Base-by-base conservation (phyloP, 2,329 filamentous ascomycete species). In the Microcera coccophila region DNA sequence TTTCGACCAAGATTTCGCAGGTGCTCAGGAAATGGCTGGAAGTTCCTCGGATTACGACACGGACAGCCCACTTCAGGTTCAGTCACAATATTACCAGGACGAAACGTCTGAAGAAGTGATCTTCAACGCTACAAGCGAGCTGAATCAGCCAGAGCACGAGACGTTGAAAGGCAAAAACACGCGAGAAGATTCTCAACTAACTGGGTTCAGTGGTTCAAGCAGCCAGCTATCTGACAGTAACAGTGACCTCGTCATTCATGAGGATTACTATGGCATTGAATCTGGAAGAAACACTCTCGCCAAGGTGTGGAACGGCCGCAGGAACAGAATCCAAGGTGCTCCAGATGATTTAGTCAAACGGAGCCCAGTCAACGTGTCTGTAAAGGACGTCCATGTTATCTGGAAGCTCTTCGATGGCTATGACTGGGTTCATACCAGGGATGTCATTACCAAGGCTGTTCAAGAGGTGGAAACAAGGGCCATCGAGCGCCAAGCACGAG, bases 351-450 rank as follows among this genome's bases (percentile, higher is more conserved):
- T 84, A 48, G 71, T 83, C 8, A 73, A 75, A 29, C 74, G 74
- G 40, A 87, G 84, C 48, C 88, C 91, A 5, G 68, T 98, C 12
- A 83, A 82, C 50, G 74, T 96, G 3, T 81, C 82, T 4, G 77
- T 97, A 14, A 83, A 87, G 19, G 89, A 96, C 59, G 84, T 95
- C 5, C 89, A 97, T 61, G 72, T 96, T 39, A 96, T 97, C 46
- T 98, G 93, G 93, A 95, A 98, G 59, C 72, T 98, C 1, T 96
- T 93, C 64, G 93, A 98, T 69, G 93, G 93, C 2, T 98, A 95
- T 62, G 94, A 98, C 65, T 98, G 94, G 94, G 79, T 84, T 54
- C 78, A 81, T 33, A 98, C 94, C 1, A 79, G 91, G 33, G 85
- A 93, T 49, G 81, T 85, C 4, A 95, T 98, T 43, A 82, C 83